Percentiles rank a stretch among this genome's conserved stretches.
phyloP scores from a whole-genome alignment of 768 basidiomycete species.

The Phaffia australis region DNA sequence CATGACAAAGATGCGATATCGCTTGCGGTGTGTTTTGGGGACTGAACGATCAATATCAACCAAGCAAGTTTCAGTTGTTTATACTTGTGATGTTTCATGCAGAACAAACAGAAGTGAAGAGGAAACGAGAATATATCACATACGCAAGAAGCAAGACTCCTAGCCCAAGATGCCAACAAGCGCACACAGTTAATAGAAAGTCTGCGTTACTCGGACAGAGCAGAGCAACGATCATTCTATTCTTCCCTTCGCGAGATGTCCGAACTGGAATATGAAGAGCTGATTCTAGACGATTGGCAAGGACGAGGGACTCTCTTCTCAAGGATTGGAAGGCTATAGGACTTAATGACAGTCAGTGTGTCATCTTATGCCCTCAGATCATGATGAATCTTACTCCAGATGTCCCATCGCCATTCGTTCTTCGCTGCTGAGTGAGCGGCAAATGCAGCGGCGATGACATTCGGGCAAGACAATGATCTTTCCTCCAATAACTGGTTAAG shows the following conservation, averaged over 20 bases:
- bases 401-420: background rate
- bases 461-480: background rate
- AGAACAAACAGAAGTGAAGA: background rate
- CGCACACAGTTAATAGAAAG: background rate
- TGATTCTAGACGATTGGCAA: too few species aligned
- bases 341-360: too few species aligned
- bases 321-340: too few species aligned
- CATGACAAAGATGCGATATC: background rate
- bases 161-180: background rate
- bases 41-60: background rate
- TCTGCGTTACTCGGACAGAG: slow-evolving; percentile 3
- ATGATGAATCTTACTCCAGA: background rate
- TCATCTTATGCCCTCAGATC: background rate
- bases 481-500: slow-evolving; percentile 3
- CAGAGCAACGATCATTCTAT: slow-evolving; percentile 2
- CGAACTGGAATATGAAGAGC: background rate
- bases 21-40: slow-evolving; percentile 4
- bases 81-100: background rate
- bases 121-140: background rate
- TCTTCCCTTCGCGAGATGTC: background rate
- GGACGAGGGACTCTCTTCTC: too few species aligned
- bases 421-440: background rate
- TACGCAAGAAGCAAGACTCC: slow-evolving; percentile 7
- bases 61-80: background rate
- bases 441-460: background rate